Conservation (phyloP, 371 early-diverging fungal species). For the Lichtheimia corymbifera region DNA sequence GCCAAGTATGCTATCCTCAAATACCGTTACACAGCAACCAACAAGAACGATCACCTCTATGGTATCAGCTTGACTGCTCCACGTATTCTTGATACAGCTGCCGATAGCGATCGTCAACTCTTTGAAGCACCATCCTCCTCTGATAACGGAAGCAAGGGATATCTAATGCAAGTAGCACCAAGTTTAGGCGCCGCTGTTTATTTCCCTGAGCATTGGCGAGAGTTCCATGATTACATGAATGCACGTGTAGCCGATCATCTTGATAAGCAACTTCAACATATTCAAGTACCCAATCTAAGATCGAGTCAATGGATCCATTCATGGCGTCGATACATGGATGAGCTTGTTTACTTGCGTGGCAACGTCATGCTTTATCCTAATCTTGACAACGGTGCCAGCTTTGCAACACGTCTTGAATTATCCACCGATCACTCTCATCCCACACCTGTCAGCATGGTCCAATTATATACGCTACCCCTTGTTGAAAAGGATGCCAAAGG, state of each 20-base stretch:
- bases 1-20: slow-evolving; percentile 54
- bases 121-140: slow-evolving; percentile 13
- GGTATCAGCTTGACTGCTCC: slow-evolving; percentile 67
- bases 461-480: slow-evolving; percentile 51
- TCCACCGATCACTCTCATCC: slow-evolving; percentile 28
- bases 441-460: slow-evolving; percentile 17
- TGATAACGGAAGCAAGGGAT: slow-evolving; percentile 21
- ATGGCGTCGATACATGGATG: slow-evolving; percentile 66
- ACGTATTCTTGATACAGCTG: slow-evolving; percentile 38
- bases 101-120: slow-evolving; percentile 2
- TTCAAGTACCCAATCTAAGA: slow-evolving; percentile 41
- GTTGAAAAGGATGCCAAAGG: slow-evolving; percentile 20
- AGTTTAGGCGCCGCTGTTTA: slow-evolving; percentile 58
- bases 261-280: slow-evolving; percentile 37
- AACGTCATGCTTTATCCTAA: slow-evolving; percentile 66
- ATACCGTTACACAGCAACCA: slow-evolving; percentile 43
- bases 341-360: slow-evolving; percentile 60
- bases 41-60: slow-evolving; percentile 30
- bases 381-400: slow-evolving; percentile 44
- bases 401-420: slow-evolving; percentile 53
- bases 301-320: slow-evolving; percentile 59
- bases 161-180: slow-evolving; percentile 45
- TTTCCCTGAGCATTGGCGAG: slow-evolving; percentile 69
- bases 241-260: slow-evolving; percentile 49
- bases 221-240: slow-evolving; percentile 65